Evolutionary conservation across 2,329 filamentous ascomycete genomes (phyloP).

Genomic region (Fusarium sp.): DNA sequence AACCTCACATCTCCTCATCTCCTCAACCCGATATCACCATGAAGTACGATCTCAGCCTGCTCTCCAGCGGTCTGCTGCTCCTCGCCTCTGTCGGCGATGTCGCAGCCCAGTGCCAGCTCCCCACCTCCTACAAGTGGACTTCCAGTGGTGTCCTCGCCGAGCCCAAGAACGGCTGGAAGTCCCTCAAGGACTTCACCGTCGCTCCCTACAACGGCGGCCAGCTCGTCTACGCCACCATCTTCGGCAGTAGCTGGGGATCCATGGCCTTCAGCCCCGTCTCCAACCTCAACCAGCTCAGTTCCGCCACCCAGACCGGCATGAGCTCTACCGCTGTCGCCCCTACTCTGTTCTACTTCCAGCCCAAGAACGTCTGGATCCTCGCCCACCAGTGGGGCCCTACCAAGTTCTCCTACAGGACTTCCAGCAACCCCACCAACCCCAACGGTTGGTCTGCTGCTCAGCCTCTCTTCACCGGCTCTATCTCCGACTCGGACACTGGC

Average conservation of each 20-base stretch:
- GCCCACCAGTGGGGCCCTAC: conserved; percentile 72
- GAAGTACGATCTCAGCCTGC: conserved; percentile 5
- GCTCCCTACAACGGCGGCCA: conserved; percentile 66
- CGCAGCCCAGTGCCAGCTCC: background rate
- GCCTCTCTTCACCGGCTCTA: conserved; percentile 6
- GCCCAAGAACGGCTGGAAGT: conserved; percentile 21
- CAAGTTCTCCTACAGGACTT: conserved; percentile 69
- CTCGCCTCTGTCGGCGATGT: conserved; percentile 17
- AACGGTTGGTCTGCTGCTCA: conserved; percentile 58
- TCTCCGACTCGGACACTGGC: conserved; percentile 47
- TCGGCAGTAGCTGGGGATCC: conserved; percentile 57
- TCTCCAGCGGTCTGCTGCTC: background rate
- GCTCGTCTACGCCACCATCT: conserved; percentile 68
- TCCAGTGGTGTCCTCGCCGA: conserved; percentile 4
- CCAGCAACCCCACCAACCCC: conserved; percentile 64
- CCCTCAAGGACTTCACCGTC: conserved; percentile 70
- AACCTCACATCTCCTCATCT: background rate
- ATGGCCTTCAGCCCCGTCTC: conserved; percentile 14
- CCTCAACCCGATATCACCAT: background rate
- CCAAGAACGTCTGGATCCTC: conserved; percentile 71
- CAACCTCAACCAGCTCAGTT: conserved; percentile 4
- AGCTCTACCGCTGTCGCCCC: conserved; percentile 52
- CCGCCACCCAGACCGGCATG: conserved; percentile 2
- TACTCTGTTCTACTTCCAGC: conserved; percentile 70
- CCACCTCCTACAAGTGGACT: conserved; percentile 7